These are phyloP conservation scores for Podospora tetraspora DNA, from an alignment of 495 filamentous ascomycete species.

Conservation along the genomic window DNA sequence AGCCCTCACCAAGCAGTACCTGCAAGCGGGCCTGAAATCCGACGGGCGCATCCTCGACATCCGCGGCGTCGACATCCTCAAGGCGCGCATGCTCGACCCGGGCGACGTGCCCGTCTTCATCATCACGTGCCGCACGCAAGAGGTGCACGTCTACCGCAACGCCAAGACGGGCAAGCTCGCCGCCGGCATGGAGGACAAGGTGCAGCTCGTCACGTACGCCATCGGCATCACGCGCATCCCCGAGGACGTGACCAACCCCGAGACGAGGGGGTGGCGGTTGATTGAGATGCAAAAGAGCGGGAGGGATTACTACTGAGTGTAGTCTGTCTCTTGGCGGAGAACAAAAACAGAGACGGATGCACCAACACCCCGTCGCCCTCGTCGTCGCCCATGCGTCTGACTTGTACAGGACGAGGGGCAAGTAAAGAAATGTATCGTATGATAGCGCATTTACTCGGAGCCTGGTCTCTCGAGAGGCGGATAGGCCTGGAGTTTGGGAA, in stretches of 20 bases:
- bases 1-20: conserved; percentile 90
- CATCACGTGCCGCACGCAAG: conserved; percentile 92
- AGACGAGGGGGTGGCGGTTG: conserved; percentile 92
- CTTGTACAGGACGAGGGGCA: neutral
- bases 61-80: conserved; percentile 82
- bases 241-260: conserved; percentile 93
- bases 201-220: conserved; percentile 95
- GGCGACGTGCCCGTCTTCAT: conserved; percentile 97
- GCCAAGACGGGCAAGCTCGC: conserved; percentile 82
- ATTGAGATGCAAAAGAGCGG: conserved; percentile 99
- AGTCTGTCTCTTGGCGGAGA: neutral
- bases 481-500: neutral
- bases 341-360: neutral
- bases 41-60: conserved; percentile 95
- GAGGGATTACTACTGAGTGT: conserved; percentile 60
- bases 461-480: neutral
- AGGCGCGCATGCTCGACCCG: conserved; percentile 88
- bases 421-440: neutral
- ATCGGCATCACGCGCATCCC: conserved; percentile 90
- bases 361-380: conserved; percentile 1
- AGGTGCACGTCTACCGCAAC: conserved; percentile 94
- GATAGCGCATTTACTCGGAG: neutral
- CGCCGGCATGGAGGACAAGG: conserved; percentile 98
- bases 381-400: neutral
- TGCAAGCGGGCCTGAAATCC: conserved; percentile 82